Base-by-base conservation (phyloP, 352 stramenopile species). In the Salisapilia sapeloensis region DNA sequence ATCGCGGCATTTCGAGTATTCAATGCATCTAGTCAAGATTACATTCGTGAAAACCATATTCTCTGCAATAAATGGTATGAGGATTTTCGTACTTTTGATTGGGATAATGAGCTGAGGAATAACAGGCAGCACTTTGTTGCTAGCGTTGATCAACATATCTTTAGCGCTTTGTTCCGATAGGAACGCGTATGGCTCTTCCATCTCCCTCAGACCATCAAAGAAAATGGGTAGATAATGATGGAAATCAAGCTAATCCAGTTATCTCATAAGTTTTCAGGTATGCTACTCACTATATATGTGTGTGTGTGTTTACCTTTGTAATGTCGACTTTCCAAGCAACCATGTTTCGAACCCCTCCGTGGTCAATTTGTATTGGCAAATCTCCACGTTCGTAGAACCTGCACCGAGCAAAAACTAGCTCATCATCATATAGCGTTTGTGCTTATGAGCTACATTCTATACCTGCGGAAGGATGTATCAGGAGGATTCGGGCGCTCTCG, bases 161-260 rank as follows among this genome's bases (percentile, higher is more conserved):
- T 98, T 96, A 33, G 96, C 93, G 20, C 92, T 93, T 51, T 89
- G 85, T 39, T 97, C 92, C 3, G 92, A 76, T 4, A 98, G 52
- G 45, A 98, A 98, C 12, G 85, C 76, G 46, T 98, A 98, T 12
- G 93, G 93, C 53, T 94, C 71, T 50, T 98, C 92, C 8, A 96
- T 51, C 48, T 98, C 93, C 16, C 93, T 83, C 7, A 98, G 57
- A 10, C 93, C 93, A 37, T 98, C 93, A 38, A 98, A 97, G 59
- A 98, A 98, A 37, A 98, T 96, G 5, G 93, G 93, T 8, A 98
- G 58, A 45, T 98, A 98, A 57, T 98, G 92, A 44, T 98, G 93
- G 44, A 97, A 98, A 49, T 98, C 93, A 6, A 98, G 70, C 61
- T 96, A 47, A 37, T n/a, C 15, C 28, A 24, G 18, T 8, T 14